Evolutionary conservation across 1,284 basidiomycete species (phyloP).

Genomic region (Ustilago hordei): DNA sequence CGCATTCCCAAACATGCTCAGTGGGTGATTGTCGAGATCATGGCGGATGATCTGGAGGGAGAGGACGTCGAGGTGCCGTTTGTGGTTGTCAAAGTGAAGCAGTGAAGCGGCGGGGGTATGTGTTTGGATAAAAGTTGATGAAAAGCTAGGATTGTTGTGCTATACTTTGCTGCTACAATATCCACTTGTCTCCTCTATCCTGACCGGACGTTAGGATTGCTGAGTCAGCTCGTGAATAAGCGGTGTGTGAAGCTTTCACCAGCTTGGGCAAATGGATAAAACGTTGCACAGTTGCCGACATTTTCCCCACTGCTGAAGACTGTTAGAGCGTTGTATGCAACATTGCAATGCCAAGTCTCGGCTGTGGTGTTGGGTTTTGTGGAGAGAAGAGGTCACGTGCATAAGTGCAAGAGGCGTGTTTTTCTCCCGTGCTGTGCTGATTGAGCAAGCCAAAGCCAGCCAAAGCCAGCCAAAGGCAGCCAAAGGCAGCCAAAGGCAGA

Average conservation of each 20-base stretch:
- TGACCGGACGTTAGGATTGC: too few species aligned
- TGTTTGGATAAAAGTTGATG: not conserved
- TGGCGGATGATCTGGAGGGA: conserved; percentile 88
- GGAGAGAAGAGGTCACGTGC: conserved; percentile 17
- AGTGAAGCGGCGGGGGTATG: not conserved
- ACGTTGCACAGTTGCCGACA: too few species aligned
- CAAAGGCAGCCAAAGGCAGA: too few species aligned
- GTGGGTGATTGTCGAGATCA: conserved; percentile 90
- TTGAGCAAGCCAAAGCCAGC: conserved; percentile 8
- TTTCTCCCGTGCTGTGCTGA: not conserved
- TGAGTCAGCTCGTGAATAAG: too few species aligned
- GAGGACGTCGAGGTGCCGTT: conserved; percentile 74
- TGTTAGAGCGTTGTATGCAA: not conserved
- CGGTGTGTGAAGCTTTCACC: too few species aligned
- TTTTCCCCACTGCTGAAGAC: too few species aligned
- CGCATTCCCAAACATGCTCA: conserved; percentile 72
- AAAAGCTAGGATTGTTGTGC: too few species aligned
- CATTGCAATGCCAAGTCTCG: not conserved
- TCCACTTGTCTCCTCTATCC: too few species aligned
- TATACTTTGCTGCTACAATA: too few species aligned
- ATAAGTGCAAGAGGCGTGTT: conserved; percentile 5
- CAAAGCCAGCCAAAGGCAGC: too few species aligned
- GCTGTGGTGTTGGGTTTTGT: conserved; percentile 16
- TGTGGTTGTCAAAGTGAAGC: conserved; percentile 62
- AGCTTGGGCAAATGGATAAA: too few species aligned